Conservation (phyloP, 177 flowering plant genomes). For the Vitis hybrid region DNA sequence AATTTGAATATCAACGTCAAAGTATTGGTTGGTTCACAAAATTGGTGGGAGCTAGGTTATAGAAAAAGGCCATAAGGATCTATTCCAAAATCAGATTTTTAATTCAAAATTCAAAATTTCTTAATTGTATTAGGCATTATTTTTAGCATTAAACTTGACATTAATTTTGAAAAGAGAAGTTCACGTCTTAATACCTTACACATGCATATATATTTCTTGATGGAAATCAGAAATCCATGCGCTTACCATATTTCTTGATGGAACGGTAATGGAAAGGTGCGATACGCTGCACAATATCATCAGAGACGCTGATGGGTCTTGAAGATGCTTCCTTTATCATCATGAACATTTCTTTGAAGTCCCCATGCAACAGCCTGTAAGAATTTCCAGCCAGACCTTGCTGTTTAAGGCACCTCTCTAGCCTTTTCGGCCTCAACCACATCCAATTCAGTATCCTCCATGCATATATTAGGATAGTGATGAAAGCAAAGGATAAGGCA, state of each 20-base stretch:
- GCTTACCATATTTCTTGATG: constrained; percentile 23
- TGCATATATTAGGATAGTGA: background rate
- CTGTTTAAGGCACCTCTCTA: constrained; percentile 24
- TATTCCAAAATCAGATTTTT: no score
- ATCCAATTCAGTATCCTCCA: constrained; percentile 30
- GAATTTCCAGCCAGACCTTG: constrained; percentile 30
- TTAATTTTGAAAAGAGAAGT: no score
- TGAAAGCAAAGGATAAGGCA: background rate
- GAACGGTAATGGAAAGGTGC: constrained; percentile 13
- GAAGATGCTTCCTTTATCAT: constrained; percentile 16
- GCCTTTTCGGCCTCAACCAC: constrained; percentile 34
- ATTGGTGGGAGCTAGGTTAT: no score
- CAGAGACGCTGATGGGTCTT: constrained; percentile 19
- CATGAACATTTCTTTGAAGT: constrained; percentile 8
- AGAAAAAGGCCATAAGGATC: no score
- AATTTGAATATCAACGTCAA: no score
- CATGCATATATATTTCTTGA: no score
- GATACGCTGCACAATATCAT: constrained; percentile 17
- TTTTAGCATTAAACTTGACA: no score
- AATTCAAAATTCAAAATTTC: no score
- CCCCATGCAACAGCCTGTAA: constrained; percentile 26
- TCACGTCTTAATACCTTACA: no score
- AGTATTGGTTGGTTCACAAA: no score
- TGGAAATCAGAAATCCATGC: background rate
- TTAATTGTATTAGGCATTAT: no score